phyloP scores from a whole-genome alignment of 2,329 filamentous ascomycete genomes.

The Trichoderma atroviride region DNA sequence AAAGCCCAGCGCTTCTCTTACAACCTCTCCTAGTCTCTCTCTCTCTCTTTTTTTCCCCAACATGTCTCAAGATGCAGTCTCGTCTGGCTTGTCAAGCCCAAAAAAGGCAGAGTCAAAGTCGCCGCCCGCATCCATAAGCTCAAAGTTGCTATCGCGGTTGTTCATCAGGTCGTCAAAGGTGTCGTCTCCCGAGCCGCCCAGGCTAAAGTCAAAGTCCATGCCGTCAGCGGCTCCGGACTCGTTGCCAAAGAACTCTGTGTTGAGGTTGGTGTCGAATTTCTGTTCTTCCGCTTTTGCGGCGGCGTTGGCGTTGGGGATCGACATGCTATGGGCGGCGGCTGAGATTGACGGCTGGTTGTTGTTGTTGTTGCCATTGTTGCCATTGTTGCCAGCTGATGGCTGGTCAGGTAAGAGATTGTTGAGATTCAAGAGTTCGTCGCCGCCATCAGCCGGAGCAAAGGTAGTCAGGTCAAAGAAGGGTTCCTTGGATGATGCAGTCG shows the following conservation, averaged over 20 bases:
- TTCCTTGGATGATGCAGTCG: conserved; percentile 37
- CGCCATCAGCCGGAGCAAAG: conserved; percentile 44
- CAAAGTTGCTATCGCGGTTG: conserved; percentile 46
- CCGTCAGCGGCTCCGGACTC: conserved; percentile 44
- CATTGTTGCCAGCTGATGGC: not conserved
- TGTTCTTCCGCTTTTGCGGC: conserved; percentile 33
- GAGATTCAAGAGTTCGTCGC: conserved; percentile 38
- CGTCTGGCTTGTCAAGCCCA: conserved; percentile 39
- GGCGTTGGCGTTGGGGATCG: not conserved
- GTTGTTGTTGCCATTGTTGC: not conserved
- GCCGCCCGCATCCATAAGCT: conserved; percentile 45
- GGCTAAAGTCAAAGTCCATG: conserved; percentile 41
- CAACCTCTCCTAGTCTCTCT: not conserved
- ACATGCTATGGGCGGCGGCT: not conserved
- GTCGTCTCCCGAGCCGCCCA: conserved; percentile 37
- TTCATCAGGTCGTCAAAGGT: conserved; percentile 57
- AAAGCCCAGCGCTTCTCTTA: not conserved
- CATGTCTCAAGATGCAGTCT: conserved; percentile 23
- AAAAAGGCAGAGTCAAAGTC: conserved; percentile 55
- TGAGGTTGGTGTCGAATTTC: conserved; percentile 40
- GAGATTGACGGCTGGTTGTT: conserved; percentile 1
- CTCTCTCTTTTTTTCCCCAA: not conserved
- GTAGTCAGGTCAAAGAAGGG: conserved; percentile 51
- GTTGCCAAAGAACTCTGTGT: conserved; percentile 52
- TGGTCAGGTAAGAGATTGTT: conserved; percentile 38